These are phyloP conservation scores for Solanum hybrid DNA, from an alignment of 305 asterid genomes.

Conservation along the genomic window DNA sequence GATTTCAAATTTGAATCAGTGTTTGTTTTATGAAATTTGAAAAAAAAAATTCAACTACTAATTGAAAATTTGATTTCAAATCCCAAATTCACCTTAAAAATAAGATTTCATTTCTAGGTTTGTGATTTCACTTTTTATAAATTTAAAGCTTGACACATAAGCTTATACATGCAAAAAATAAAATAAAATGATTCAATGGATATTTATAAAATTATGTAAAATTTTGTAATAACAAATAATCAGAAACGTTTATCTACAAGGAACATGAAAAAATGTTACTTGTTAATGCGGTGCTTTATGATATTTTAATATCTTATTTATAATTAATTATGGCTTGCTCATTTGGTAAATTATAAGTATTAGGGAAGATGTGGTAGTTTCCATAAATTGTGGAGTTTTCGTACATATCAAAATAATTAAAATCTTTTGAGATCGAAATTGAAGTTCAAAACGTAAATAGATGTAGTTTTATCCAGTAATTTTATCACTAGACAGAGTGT, in stretches of 20 bases:
- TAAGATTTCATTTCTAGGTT: background rate
- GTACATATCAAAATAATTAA: background rate
- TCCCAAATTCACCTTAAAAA: background rate
- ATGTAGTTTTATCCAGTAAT: background rate
- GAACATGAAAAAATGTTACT: background rate
- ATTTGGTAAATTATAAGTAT: background rate
- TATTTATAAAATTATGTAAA: background rate
- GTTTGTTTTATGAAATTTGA: background rate
- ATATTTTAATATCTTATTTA: background rate
- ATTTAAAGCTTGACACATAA: background rate
- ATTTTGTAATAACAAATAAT: background rate
- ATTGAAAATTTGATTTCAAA: background rate
- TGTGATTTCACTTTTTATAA: background rate
- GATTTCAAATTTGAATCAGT: background rate
- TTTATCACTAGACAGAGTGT: background rate
- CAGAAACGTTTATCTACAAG: background rate
- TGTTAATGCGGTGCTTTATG: background rate
- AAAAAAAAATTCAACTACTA: background rate
- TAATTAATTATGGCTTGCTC: background rate
- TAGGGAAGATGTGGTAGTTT: background rate
- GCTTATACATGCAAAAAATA: background rate
- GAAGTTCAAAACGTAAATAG: background rate
- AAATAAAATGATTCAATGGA: background rate
- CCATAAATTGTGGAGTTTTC: background rate
- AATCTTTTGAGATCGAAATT: background rate